Evolutionary conservation across 805 yeast genomes (phyloP), one percentile per base, ranked within the genome.

Genomic region (Yarrowia sp.): DNA sequence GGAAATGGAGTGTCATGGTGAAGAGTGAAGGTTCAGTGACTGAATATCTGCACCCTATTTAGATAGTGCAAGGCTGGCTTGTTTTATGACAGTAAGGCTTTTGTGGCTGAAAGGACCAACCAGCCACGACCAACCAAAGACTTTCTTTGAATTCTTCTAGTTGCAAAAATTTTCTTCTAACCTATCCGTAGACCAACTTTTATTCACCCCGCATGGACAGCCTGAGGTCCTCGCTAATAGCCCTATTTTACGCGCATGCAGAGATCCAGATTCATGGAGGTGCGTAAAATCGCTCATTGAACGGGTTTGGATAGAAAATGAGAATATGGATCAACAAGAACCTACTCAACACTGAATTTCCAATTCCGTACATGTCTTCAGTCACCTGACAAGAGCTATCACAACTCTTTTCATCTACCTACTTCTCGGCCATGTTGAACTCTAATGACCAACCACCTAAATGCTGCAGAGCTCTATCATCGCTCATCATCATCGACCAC

Each of bases 381-480:
- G n/a, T n/a, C n/a, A n/a, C n/a, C n/a, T n/a, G 3, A 14, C 8
- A 16, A 1, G 8, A 17, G 8, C 26, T 14, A 9, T 17, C n/a
- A 24, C 49, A 43, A n/a, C 22, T 21, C 40, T 10, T n/a, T 11
- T 17, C 3, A 7, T 7, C 1, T 38, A 22, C 24, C 22, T 19
- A 4, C 0, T 38, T 9, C 24, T 38, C 6, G 41, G 16, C 14
- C 43, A 8, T 61, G 14, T 35, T 63, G 22, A 51, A 51, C 40
- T 64, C 43, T 28, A 68, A 64, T 14, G 63, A 43, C 11, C 24
- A 14, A 36, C 65, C 68, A 49, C 68, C 66, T 21, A 67, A 64
- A 36, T 62, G 67, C 52, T 68, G 59, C 32, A 67, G 40, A 49
- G 67, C 49, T 19, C 24, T 19, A 17, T 19, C 21, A 35, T 66